Evolutionary conservation across 306 rosid genomes (phyloP), one percentile per base, ranked within the genome.

Genomic region (Quercus parvula): DNA sequence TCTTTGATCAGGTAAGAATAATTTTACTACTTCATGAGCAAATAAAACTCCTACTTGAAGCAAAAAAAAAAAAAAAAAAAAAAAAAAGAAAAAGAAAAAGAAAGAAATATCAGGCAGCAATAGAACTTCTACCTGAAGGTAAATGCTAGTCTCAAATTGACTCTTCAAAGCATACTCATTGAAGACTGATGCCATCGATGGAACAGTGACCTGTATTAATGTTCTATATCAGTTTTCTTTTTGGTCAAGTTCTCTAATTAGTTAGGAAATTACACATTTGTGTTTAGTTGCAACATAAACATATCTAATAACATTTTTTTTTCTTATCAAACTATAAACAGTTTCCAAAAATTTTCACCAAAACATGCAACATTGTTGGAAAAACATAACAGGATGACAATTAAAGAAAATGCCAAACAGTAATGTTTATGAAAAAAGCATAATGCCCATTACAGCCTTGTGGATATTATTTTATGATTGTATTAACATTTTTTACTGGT

Each of bases 161-260:
- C 99, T 96, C 90, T 96, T 96, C 97, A 96, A 84, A 80, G 99
- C 99, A 88, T 93, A 96, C 87, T 96, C 99, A 74, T 96, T 96
- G 79, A 86, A 96, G 57, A 96, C 99, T 49, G 99, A 96, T 78
- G 98, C 98, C 89, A 96, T 38, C 10, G 99, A 96, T 61, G 99
- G 98, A 83, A 96, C 94, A 31, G 99, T 93, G 66, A 93, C 94
- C 99, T 96, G 89, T 54, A 85, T 83, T 33, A 41, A 82, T 70
- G 69, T 75, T 55, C 44, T 41, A 76, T 49, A 72, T 79, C 75
- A 84, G 83, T 33, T 67, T 35, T 49, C 27, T 8, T 67, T 67
- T 35, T 33, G 27, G n/a, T 67, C 52, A 4, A 14, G 41, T 35
- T 33, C 51, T 67, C 15, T 8, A 18, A 19, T 67, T 18, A 6